Evolutionary conservation across 768 basidiomycete species (phyloP).

Genomic region (Pleurotus tuber-regium): DNA sequence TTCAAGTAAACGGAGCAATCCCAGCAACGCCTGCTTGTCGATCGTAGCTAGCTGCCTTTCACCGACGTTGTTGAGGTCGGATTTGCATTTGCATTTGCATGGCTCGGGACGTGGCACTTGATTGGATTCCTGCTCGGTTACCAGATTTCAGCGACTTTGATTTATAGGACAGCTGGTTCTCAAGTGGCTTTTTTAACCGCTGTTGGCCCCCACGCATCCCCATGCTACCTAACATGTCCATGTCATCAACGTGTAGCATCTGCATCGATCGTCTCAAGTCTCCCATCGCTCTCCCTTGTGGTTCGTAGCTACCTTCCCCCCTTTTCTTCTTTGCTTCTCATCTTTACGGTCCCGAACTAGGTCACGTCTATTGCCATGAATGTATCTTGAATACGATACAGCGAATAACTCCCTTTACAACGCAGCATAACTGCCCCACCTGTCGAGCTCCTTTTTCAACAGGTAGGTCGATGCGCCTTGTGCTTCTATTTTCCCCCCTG

Average conservation of each 20-base stretch:
- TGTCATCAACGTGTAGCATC: constrained; percentile 47
- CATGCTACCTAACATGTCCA: constrained; percentile 2
- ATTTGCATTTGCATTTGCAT: too few relatives aligned
- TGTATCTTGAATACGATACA: constrained; percentile 53
- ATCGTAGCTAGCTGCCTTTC: too few relatives aligned
- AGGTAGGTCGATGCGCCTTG: constrained; percentile 36
- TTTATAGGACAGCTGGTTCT: neutral
- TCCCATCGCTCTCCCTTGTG: constrained; percentile 64
- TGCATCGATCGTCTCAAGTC: constrained; percentile 53
- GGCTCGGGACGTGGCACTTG: neutral
- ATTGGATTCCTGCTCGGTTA: neutral
- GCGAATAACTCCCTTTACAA: constrained; percentile 43
- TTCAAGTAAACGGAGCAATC: too few relatives aligned
- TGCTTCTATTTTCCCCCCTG: constrained; percentile 3
- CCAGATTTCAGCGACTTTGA: constrained; percentile 7
- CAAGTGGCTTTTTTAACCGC: neutral
- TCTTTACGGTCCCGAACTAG: constrained; percentile 25
- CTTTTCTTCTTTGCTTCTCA: neutral
- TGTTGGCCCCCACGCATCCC: neutral
- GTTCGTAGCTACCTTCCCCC: constrained; percentile 32
- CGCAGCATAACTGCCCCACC: constrained; percentile 53
- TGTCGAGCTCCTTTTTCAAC: constrained; percentile 56
- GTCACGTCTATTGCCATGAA: constrained; percentile 63
- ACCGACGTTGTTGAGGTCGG: too few relatives aligned
- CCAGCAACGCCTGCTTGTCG: too few relatives aligned